Conservation (phyloP, 108 stramenopile genomes). For the Skeletonema menzelii region DNA sequence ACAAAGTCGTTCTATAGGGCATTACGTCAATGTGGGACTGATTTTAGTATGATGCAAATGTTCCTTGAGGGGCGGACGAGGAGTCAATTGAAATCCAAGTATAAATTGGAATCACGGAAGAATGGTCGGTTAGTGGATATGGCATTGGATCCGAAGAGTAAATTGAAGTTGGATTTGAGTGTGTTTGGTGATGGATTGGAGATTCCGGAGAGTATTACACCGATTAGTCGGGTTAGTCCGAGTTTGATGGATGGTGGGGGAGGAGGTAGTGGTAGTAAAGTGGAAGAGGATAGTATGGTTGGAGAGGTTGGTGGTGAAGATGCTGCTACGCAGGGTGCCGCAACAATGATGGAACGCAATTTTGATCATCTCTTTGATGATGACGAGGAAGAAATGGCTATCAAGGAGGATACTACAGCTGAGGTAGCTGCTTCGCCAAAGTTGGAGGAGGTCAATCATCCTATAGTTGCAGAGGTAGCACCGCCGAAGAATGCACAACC, state of each 20-base stretch:
- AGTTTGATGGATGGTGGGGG: neutral
- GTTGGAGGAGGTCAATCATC: neutral
- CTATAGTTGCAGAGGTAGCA: neutral
- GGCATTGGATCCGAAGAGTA: constrained; percentile 67
- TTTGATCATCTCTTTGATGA: constrained; percentile 22
- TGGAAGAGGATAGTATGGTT: neutral
- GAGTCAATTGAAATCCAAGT: constrained; percentile 77
- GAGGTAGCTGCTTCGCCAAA: neutral
- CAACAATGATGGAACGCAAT: neutral
- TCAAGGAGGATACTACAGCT: neutral
- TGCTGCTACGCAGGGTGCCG: neutral
- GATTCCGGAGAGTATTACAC: constrained; percentile 17
- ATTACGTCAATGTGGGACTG: constrained; percentile 73
- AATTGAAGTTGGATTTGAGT: constrained; percentile 29
- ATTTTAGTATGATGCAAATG: constrained; percentile 79
- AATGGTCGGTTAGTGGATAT: constrained; percentile 75
- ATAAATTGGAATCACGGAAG: constrained; percentile 55
- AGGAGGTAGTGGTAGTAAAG: neutral
- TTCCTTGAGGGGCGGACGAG: constrained; percentile 55
- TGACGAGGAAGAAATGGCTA: neutral
- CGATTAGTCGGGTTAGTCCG: constrained; percentile 1
- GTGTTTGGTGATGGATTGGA: constrained; percentile 31
- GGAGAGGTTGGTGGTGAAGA: neutral
- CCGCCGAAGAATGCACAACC: neutral
- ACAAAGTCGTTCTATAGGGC: constrained; percentile 73